Conservation (phyloP, 2,329 filamentous ascomycete species). For the Xylaria digitata region DNA sequence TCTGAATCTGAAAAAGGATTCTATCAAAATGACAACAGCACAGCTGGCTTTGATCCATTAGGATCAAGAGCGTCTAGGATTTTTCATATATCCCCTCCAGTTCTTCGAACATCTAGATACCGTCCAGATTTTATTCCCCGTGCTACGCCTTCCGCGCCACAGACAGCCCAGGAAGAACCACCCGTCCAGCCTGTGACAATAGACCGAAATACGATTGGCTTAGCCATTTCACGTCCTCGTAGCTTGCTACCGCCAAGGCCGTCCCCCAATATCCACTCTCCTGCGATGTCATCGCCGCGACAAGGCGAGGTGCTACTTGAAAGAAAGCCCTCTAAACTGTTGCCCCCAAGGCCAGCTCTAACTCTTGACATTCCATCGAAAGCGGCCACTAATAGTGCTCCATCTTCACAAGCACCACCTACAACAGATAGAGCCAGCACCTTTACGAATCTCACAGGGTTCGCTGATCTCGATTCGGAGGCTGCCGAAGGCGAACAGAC, state of each 20-base stretch:
- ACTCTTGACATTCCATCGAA: conserved; percentile 53
- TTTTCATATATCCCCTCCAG: conserved; percentile 58
- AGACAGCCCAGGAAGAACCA: conserved; percentile 37
- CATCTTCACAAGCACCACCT: conserved; percentile 55
- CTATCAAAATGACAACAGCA: conserved; percentile 52
- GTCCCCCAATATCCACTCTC: conserved; percentile 25
- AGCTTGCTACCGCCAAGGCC: conserved; percentile 36
- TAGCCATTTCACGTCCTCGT: conserved; percentile 57
- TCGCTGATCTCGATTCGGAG: conserved; percentile 50
- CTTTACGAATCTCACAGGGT: conserved; percentile 49
- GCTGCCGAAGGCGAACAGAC: conserved; percentile 55
- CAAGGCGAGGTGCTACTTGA: conserved; percentile 39
- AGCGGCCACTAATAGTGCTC: conserved; percentile 45
- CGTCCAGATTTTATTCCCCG: conserved; percentile 46
- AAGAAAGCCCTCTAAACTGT: conserved; percentile 56
- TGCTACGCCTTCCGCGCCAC: conserved; percentile 36
- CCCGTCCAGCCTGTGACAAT: conserved; percentile 35
- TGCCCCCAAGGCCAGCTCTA: conserved; percentile 60
- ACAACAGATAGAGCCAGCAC: conserved; percentile 64
- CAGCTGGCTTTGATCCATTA: conserved; percentile 50
- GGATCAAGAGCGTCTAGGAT: conserved; percentile 43
- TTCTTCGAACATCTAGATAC: conserved; percentile 46
- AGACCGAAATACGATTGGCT: conserved; percentile 55
- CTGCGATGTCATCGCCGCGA: conserved; percentile 34
- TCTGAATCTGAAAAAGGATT: conserved; percentile 53